Evolutionary conservation across 2,329 filamentous ascomycete species (phyloP), one percentile per base, ranked within the genome.

Genomic region (Cladophialophora bantiana): DNA sequence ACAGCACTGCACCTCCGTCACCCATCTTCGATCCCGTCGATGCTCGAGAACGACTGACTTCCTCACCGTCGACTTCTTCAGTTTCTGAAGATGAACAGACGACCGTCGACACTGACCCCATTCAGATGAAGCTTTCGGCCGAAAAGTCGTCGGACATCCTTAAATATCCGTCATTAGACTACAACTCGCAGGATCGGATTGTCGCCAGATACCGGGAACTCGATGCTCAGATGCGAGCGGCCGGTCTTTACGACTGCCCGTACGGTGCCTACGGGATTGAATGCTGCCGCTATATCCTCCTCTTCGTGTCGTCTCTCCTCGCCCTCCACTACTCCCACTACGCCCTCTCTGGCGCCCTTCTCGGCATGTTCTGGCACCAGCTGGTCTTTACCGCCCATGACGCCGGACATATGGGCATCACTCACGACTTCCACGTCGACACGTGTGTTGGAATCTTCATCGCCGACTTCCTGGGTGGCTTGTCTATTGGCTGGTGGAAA

Each of bases 401-500:
- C 82, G 92, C 94, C 59, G 94, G 93, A 6, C 95, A 99, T 78
- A 96, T 97, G 90, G 95, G 92, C 71, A 97, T 99, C 73, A 99
- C 95, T 1, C 94, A 98, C 79, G 85, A 90, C 76, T 98, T 94
- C 77, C 89, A 91, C 58, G 80, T 88, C 42, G 95, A 99, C 78
- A 90, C 90, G 1, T 84, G 90, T 57, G 92, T 99, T 69, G 94
- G 93, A 57, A 97, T 98, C 75, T 81, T 96, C 70, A 90, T 97
- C 74, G 93, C 94, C 61, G 91, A 97, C 77, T 98, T 90, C 73
- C 82, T 95, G 20, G 95, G 95, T 42, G 95, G 95, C 0, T 80
- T 99, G 38, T 97, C 93, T 32, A 81, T 97, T 62, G 92, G 94
- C 53, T 99, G 95, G 95, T 99, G 95, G 94, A 98, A 98, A 80